Evolutionary conservation across 1,139 yeast genomes (phyloP), one percentile per base, ranked within the genome.

Genomic region (Diutina catenulata): DNA sequence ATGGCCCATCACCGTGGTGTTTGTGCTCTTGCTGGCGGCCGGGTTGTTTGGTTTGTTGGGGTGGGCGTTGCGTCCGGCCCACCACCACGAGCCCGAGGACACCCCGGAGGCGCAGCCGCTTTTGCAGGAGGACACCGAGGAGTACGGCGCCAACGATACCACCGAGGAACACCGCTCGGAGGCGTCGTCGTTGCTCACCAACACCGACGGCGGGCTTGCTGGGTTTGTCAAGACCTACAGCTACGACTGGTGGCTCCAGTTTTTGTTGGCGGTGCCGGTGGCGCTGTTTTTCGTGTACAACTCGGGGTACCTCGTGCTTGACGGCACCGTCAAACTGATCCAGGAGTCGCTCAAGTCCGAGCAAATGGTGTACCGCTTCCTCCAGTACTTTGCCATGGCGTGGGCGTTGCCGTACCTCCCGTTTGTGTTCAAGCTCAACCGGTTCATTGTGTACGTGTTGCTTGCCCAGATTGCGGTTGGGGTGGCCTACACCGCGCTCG

Each of bases 221-320:
- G n/a, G 7, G 11, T 9, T 11, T 11, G 5, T 11, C 7, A 68
- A 69, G 39, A 66, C 73, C 5, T 65, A 67, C 43, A 67, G 79
- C 36, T 84, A 80, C 52, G 94, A 82, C 49, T 86, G 95, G 95
- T 68, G 79, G 7, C 47, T 83, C 20, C 95, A 86, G 55, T 83
- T 74, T 48, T 47, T 81, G 24, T 45, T 79, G 3, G 55, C 79
- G 25, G 83, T 79, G 6, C 94, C 95, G 4, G 38, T 81, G n/a
- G 63, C 78, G 0, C 60, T 76, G 1, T 66, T 71, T 35, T 45
- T 79, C 22, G 49, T 76, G 15, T 74, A 69, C 46, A 60, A 69
- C 37, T 62, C 68, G 33, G 74, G 79, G 1, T 66, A 62, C 43
- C 60, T 81, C 42, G 50, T 75, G 1, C 52, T 83, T 33, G 77